These are phyloP conservation scores for Claviceps spartinae DNA, from an alignment of 2,329 filamentous ascomycete species.

Conservation along the genomic window DNA sequence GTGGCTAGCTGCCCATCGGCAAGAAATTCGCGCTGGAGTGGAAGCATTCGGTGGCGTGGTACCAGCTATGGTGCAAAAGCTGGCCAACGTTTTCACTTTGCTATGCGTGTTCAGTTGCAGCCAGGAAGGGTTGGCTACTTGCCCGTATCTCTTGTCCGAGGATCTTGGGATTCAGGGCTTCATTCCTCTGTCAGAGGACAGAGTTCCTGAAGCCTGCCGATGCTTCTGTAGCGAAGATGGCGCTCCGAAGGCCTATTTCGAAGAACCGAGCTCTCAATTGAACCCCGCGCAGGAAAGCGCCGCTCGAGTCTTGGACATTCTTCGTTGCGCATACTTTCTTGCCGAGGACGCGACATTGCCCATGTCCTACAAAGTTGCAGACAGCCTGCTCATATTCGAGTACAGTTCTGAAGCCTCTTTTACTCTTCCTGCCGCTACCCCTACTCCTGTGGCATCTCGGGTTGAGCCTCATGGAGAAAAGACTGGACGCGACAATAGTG, in stretches of 20 bases:
- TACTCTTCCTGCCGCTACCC: neutral
- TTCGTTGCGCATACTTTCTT: conserved; percentile 35
- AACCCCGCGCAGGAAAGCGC: conserved; percentile 23
- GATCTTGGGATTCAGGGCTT: conserved; percentile 34
- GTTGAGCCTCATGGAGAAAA: neutral
- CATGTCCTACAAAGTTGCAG: conserved; percentile 17
- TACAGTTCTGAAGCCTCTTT: conserved; percentile 11
- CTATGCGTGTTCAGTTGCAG: conserved; percentile 31
- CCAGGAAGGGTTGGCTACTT: conserved; percentile 23
- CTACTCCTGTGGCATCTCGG: neutral
- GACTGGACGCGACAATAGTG: neutral
- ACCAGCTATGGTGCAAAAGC: conserved; percentile 30
- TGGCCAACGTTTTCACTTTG: conserved; percentile 33
- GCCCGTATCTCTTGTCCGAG: conserved; percentile 37
- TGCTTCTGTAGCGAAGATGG: conserved; percentile 22
- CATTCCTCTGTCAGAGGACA: conserved; percentile 25
- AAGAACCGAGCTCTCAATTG: conserved; percentile 18
- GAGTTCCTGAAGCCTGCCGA: conserved; percentile 26
- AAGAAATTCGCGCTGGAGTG: conserved; percentile 32
- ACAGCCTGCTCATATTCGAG: conserved; percentile 20
- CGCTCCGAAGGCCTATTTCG: conserved; percentile 26
- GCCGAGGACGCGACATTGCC: conserved; percentile 28
- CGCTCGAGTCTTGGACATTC: conserved; percentile 34
- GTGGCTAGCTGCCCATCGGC: conserved; percentile 35
- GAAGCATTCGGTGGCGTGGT: conserved; percentile 31